phyloP scores from a whole-genome alignment of 352 stramenopile genomes.

The Elongisporangium undulatum region DNA sequence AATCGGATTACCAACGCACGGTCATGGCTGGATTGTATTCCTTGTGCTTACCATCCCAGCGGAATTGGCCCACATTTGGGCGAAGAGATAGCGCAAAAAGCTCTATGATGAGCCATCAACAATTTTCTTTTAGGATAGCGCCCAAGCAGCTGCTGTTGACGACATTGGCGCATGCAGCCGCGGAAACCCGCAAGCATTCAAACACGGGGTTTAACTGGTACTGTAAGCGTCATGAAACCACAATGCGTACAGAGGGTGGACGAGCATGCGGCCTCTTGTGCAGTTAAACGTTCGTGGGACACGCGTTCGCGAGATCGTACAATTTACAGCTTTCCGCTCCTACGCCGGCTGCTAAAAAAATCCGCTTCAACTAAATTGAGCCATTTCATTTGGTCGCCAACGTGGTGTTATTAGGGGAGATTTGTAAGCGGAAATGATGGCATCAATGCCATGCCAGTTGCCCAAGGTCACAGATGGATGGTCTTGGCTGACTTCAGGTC shows the following conservation, averaged over 20 bases:
- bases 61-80: not conserved
- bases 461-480: not conserved
- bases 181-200: not conserved
- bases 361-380: not conserved
- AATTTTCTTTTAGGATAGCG: not conserved
- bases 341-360: not conserved
- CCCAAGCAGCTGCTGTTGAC: not conserved
- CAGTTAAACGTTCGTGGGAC: not conserved
- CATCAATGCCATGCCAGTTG: not conserved
- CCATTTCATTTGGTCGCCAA: not conserved
- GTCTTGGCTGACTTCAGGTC: not conserved
- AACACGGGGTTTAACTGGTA: not conserved
- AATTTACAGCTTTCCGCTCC: not conserved
- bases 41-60: not conserved
- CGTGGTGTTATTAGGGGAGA: not conserved
- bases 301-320: not conserved
- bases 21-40: not conserved
- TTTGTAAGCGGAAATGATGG: not conserved
- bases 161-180: not conserved
- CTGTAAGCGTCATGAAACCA: not conserved
- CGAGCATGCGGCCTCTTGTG: not conserved
- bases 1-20: not conserved
- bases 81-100: too few relatives aligned
- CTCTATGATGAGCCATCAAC: not conserved
- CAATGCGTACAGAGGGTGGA: not conserved